A percentile compares a stretch with the other conserved stretches of the same genome.
Evolutionary conservation across 139 green algal genomes (phyloP).

Genomic region (Chlorella sorokiniana): DNA sequence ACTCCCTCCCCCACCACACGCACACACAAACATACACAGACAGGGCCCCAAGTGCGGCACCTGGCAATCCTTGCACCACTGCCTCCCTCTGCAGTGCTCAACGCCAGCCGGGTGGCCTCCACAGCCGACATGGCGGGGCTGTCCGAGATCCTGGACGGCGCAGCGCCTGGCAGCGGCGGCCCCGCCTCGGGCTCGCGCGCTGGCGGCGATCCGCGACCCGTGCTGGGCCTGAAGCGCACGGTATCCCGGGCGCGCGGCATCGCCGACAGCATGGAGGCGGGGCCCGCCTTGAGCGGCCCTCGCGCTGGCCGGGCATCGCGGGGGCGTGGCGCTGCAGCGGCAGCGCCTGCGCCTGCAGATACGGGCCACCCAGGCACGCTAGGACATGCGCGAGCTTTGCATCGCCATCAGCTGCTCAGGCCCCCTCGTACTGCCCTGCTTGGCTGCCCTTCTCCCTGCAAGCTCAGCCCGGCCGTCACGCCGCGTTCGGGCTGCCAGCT

Average conservation of each 20-base stretch:
- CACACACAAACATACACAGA: neutral
- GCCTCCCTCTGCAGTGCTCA: slow-evolving; percentile 2
- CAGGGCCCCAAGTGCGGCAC: neutral
- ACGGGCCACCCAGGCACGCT: slow-evolving; percentile 37
- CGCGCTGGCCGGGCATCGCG: slow-evolving; percentile 54
- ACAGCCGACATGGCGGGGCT: slow-evolving; percentile 32
- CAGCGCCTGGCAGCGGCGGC: neutral
- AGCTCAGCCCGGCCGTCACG: too few species aligned
- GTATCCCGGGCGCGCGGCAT: slow-evolving; percentile 36
- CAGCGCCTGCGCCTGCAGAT: slow-evolving; percentile 47
- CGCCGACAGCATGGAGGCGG: slow-evolving; percentile 43
- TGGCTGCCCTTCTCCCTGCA: neutral
- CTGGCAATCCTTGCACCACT: neutral
- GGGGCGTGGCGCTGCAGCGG: slow-evolving; percentile 15
- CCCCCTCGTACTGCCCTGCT: neutral
- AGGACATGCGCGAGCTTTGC: too few species aligned
- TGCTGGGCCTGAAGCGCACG: slow-evolving; percentile 25
- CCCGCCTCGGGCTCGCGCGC: neutral
- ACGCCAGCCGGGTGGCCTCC: slow-evolving; percentile 19
- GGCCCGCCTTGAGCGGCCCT: slow-evolving; percentile 38
- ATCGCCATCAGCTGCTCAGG: too few species aligned
- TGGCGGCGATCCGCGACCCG: neutral
- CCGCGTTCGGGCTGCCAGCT: too few species aligned
- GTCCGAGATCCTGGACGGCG: slow-evolving; percentile 30
- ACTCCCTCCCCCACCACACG: neutral